Evolutionary conservation across 192 early-diverging fungal genomes (phyloP).

Genomic region (Rhizoclosmatium sp.): DNA sequence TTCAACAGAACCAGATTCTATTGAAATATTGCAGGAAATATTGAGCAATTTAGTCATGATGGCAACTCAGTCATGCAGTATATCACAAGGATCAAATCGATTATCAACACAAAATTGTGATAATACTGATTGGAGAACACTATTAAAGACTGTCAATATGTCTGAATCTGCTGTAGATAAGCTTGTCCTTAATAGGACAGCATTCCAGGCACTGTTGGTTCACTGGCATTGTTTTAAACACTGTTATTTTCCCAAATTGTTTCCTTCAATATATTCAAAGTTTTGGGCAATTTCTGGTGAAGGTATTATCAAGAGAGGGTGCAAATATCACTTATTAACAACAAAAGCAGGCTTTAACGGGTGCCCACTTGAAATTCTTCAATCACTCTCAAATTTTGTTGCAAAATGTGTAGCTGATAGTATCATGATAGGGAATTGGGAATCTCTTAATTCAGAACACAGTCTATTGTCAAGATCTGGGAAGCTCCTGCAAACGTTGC

Average conservation of each 20-base stretch:
- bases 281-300: conserved; percentile 51
- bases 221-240: conserved; percentile 78
- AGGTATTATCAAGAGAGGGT: conserved; percentile 46
- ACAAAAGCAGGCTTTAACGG: conserved; percentile 60
- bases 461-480: conserved; percentile 3
- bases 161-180: background rate
- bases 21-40: conserved; percentile 58
- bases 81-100: background rate
- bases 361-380: conserved; percentile 74
- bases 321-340: conserved; percentile 9
- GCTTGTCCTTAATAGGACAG: conserved; percentile 63
- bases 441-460: background rate
- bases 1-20: conserved; percentile 55
- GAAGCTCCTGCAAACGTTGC: conserved; percentile 18
- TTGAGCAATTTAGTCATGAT: conserved; percentile 45
- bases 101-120: background rate
- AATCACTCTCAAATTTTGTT: conserved; percentile 71
- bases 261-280: conserved; percentile 67
- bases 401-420: conserved; percentile 68
- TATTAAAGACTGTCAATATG: background rate
- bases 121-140: background rate
- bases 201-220: conserved; percentile 63
- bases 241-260: conserved; percentile 72
- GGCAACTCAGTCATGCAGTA: background rate
- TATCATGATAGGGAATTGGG: too few species aligned